Percentiles rank a stretch among this genome's conserved stretches.
These are phyloP conservation scores for Arbutus unedo DNA, from an alignment of 148 eudicot genomes.

Conservation along the genomic window DNA sequence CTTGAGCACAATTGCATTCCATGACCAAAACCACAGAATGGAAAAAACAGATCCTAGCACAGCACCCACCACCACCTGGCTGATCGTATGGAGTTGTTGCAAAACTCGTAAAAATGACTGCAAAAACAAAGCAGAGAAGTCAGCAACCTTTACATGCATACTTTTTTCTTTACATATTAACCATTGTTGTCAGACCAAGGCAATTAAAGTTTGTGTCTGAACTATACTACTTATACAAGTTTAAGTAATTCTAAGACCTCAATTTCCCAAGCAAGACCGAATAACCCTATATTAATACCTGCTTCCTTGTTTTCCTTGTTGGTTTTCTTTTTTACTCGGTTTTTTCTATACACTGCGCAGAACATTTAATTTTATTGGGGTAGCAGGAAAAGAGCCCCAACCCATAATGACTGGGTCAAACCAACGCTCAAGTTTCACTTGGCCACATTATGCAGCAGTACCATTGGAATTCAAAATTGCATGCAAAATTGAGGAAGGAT, in stretches of 20 bases:
- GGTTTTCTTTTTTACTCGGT: too few species aligned
- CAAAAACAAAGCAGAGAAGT: constrained; percentile 18
- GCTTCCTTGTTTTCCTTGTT: too few species aligned
- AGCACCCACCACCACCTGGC: constrained; percentile 81
- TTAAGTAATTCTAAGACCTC: neutral
- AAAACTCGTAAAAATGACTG: constrained; percentile 94
- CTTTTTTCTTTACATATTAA: neutral
- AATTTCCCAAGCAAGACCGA: neutral
- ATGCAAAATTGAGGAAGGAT: too few species aligned
- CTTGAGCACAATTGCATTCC: constrained; percentile 51
- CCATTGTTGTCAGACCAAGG: neutral
- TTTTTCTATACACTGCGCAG: too few species aligned
- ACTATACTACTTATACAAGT: neutral
- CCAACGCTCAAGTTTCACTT: neutral
- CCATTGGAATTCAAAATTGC: neutral
- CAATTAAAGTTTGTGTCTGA: neutral
- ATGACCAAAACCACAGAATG: constrained; percentile 70
- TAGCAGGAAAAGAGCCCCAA: neutral
- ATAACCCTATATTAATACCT: neutral
- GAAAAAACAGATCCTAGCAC: constrained; percentile 55
- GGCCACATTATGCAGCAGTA: neutral
- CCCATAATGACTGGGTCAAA: neutral
- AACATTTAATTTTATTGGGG: neutral
- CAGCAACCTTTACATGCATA: neutral
- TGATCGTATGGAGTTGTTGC: constrained; percentile 53